A percentile compares a stretch with the other conserved stretches of the same genome.
Conservation (phyloP, 176 grass and related monocot genomes). For the Musa itinerans region DNA sequence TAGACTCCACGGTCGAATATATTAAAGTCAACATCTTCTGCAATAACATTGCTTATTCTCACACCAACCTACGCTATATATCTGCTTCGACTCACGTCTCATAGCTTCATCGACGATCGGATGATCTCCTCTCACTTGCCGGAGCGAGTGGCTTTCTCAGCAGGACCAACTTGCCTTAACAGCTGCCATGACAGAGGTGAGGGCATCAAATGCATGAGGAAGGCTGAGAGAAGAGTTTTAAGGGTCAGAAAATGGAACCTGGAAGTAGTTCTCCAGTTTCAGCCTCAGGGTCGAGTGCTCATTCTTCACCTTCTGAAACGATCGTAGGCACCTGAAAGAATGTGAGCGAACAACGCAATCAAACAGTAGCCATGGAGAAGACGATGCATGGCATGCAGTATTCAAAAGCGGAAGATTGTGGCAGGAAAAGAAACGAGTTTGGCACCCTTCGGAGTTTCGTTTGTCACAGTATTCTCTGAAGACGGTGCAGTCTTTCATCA, state of each 20-base stretch:
- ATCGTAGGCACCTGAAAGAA: constrained; percentile 61
- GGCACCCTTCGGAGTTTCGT: constrained; percentile 74
- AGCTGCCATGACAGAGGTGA: constrained; percentile 31
- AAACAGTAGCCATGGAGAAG: constrained; percentile 2
- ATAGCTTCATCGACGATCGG: background rate
- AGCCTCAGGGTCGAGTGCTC: constrained; percentile 68
- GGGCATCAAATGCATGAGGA: background rate
- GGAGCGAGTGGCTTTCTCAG: constrained; percentile 55
- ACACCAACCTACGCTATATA: too few relatives aligned
- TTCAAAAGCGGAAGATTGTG: background rate
- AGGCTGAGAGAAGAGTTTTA: background rate
- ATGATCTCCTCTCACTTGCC: background rate
- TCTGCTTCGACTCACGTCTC: background rate
- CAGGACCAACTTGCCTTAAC: constrained; percentile 55
- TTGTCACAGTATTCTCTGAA: constrained; percentile 62
- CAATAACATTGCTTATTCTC: too few relatives aligned
- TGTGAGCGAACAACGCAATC: background rate
- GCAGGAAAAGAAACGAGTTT: background rate
- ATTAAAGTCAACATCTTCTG: too few relatives aligned
- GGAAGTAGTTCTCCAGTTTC: constrained; percentile 96
- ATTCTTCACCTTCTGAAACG: constrained; percentile 80
- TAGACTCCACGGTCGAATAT: too few relatives aligned
- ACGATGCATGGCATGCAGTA: background rate
- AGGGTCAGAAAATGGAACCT: constrained; percentile 40
- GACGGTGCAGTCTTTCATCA: constrained; percentile 83